Base-by-base conservation (phyloP, 2,329 filamentous ascomycete genomes). In the Microsporum ferrugineum region DNA sequence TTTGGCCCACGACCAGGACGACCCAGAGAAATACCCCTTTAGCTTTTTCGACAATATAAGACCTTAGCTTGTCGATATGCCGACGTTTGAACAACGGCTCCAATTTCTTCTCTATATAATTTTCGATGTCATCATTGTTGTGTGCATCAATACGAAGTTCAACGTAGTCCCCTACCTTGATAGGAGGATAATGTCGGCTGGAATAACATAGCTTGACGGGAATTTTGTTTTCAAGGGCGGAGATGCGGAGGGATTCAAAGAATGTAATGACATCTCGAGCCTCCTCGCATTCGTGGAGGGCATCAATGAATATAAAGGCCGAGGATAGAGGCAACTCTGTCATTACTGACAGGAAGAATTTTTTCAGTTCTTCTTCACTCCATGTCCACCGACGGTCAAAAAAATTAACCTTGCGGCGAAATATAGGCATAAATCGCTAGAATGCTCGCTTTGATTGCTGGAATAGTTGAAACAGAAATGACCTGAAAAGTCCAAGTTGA, bases 1-100 rank as follows among this genome's bases (percentile, higher is more conserved):
- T 66, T 2, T 80, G 79, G 3, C 70, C 61, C 0, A 80, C 69
- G 2, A 79, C 77, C 0, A 79, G 64, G 0, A 78, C 71, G 1
- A 75, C 74, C 76, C 78, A 80, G 62, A 80, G 68, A 23, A 81
- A 81, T 0, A 80, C 69, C 0, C 75, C 74, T 0, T 72, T 69
- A 1, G 78, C 71, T 45, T 76, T 79, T 1, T 69, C 34, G 0
- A 71, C 67, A 33, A 81, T 60, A 17, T 73, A 60, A 0, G 14
- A 7, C 59, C 65, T 58, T 43, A 75, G 63, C 0, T 36, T 65
- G 2, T 62, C 61, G 2, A 66, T 63, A 1, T 70, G 67, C 36
- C 66, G 53, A 49, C 31, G 29, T 29, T 27, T 17, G 17, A 27
- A 29, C n/a, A 49, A 5, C 6, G 45, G 45, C 27, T 49, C 27